phyloP scores from a whole-genome alignment of 2,329 filamentous ascomycete species.

The Penicillium verrucosum region DNA sequence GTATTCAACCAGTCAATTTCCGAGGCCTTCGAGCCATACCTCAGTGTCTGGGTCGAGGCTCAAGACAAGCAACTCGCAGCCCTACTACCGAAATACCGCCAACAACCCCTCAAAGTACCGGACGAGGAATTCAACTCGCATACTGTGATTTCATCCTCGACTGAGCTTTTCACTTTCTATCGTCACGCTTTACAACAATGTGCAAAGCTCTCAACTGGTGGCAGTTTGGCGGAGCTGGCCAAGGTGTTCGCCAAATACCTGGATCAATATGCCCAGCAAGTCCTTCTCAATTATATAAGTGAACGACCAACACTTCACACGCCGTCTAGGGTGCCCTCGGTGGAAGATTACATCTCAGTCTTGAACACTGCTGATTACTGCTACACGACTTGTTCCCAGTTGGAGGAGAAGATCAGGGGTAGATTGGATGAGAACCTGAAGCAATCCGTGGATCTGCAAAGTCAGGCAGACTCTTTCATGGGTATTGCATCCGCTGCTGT shows the following conservation, averaged over 20 bases:
- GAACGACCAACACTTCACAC: constrained; percentile 56
- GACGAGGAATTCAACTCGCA: constrained; percentile 93
- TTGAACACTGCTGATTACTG: constrained; percentile 98
- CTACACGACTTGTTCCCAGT: constrained; percentile 85
- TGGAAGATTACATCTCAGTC: constrained; percentile 79
- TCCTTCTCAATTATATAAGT: constrained; percentile 70
- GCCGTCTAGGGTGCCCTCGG: constrained; percentile 48
- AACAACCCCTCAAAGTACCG: constrained; percentile 70
- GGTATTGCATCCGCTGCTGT: constrained; percentile 88
- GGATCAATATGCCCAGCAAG: constrained; percentile 91
- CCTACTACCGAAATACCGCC: constrained; percentile 84
- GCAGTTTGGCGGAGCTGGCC: constrained; percentile 77
- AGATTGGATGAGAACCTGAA: constrained; percentile 78
- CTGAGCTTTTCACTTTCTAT: constrained; percentile 97
- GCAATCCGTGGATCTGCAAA: constrained; percentile 78
- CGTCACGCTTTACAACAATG: constrained; percentile 90
- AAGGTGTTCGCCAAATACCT: constrained; percentile 87
- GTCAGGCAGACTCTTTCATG: constrained; percentile 91
- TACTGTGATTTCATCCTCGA: constrained; percentile 87
- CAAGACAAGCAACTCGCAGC: constrained; percentile 83
- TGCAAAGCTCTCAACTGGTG: constrained; percentile 91
- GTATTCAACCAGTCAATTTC: constrained; percentile 89
- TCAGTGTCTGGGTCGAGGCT: constrained; percentile 94
- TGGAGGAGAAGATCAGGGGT: constrained; percentile 91
- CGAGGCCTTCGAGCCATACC: constrained; percentile 93